Evolutionary conservation across 2,329 filamentous ascomycete species (phyloP), one percentile per base, ranked within the genome.

Genomic region (Penicillium oxalicum): DNA sequence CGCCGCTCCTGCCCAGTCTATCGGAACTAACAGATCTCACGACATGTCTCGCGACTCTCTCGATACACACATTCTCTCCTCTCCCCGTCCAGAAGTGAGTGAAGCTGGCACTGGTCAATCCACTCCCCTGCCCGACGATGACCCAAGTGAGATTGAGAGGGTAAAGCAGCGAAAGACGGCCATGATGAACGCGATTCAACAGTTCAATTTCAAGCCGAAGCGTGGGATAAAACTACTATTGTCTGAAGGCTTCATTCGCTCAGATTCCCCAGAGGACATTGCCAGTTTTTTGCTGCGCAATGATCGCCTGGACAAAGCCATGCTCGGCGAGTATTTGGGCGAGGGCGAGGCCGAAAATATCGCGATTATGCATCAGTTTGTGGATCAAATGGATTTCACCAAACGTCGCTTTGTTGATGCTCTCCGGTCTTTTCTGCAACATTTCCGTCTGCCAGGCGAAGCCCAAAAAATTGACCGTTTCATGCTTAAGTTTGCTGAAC

Each of bases 381-480:
- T 98, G 9, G 91, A 98, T 60, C 74, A 78, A 18, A 96, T 98
- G 90, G 88, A 97, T 40, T 98, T 98, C 59, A 80, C 82, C 8
- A 91, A 91, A 68, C 88, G 85, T 47, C 84, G 91, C 2, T 98
- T 98, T 60, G 91, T 96, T 5, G 91, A 96, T 68, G 86, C 93
- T 11, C 74, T 98, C 26, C 83, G 93, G 34, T 84, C 89, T 50
- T 98, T 98, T 62, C 74, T 98, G 9, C 93, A 98, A 67, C 87
- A 89, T 27, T 98, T 98, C 75, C 86, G 93, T 54, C 75, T 98
- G 11, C 93, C 93, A 0, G 93, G 93, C 52, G 93, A 98, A 70
- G 91, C 91, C 0, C 93, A 98, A 66, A 98, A 98, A 74, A 98
- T 98, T 58, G 93, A 98, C 81, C 88, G 93, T 41, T 95, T 97